These are phyloP conservation scores for Flaveria robusta DNA, from an alignment of 129 eudicot genomes.

Conservation along the genomic window DNA sequence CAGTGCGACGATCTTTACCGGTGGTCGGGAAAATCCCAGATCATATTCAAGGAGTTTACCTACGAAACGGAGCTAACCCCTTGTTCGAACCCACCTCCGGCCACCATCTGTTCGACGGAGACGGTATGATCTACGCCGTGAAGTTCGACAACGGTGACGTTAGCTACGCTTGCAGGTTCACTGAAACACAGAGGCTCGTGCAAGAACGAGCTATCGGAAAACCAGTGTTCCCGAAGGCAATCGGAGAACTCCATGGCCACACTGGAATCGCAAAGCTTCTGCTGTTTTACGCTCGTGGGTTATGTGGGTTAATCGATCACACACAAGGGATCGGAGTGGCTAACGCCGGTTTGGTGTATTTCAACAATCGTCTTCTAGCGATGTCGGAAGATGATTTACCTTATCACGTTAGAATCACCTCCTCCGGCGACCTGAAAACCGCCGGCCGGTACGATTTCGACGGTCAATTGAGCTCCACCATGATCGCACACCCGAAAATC, in stretches of 20 bases:
- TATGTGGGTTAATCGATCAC: conserved; percentile 47
- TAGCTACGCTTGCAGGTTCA: conserved; percentile 55
- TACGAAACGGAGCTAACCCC: conserved; percentile 61
- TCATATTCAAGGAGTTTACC: conserved; percentile 1
- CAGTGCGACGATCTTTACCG: conserved; percentile 34
- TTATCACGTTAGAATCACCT: conserved; percentile 34
- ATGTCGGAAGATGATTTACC: conserved; percentile 56
- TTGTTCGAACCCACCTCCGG: conserved; percentile 51
- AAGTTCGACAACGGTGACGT: conserved; percentile 47
- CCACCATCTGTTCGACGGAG: conserved; percentile 51
- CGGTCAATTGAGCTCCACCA: conserved; percentile 32
- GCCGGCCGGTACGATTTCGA: conserved; percentile 33
- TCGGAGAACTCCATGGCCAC: conserved; percentile 64
- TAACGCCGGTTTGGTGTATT: conserved; percentile 49
- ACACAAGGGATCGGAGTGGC: conserved; percentile 33
- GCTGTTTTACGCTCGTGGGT: conserved; percentile 54
- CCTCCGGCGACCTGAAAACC: conserved; percentile 38
- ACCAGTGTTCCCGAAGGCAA: conserved; percentile 58
- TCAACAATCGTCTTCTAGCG: conserved; percentile 38
- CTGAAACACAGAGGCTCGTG: conserved; percentile 48
- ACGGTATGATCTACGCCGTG: conserved; percentile 40
- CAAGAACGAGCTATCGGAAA: conserved; percentile 52
- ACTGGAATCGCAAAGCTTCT: conserved; percentile 49
- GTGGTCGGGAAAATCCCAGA: conserved; percentile 46
- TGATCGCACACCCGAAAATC: conserved; percentile 54